Conservation (phyloP, 768 basidiomycete species). For the Pulveroboletus frians region DNA sequence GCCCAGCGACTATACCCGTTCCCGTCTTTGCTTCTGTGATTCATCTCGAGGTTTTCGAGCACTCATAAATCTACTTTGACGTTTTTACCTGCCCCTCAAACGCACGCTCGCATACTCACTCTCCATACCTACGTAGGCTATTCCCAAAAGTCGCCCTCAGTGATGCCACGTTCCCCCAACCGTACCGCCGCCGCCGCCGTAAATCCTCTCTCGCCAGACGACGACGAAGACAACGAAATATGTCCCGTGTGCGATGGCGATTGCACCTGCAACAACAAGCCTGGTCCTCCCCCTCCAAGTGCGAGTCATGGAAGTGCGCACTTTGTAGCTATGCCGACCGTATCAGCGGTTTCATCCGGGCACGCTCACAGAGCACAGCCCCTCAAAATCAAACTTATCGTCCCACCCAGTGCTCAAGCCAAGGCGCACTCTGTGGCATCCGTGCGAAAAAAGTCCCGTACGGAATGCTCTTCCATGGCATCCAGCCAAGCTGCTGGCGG, state of each 20-base stretch:
- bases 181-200: slow-evolving; percentile 54
- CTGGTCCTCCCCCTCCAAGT: slow-evolving; percentile 30
- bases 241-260: slow-evolving; percentile 89
- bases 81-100: slow-evolving; percentile 19
- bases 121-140: slow-evolving; percentile 27
- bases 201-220: slow-evolving; percentile 37
- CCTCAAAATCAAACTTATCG: slow-evolving; percentile 71
- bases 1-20: slow-evolving; percentile 2
- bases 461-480: slow-evolving; percentile 26
- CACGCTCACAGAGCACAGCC: slow-evolving; percentile 27
- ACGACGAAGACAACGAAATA: slow-evolving; percentile 82
- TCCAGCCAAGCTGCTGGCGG: slow-evolving; percentile 36
- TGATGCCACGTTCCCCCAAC: slow-evolving; percentile 66
- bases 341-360: slow-evolving; percentile 33
- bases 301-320: slow-evolving; percentile 32
- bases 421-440: slow-evolving; percentile 32
- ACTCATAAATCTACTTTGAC: slow-evolving; percentile 25
- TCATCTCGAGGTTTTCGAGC: slow-evolving; percentile 9
- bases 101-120: slow-evolving; percentile 25
- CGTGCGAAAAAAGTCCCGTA: slow-evolving; percentile 27
- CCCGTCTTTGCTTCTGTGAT: slow-evolving; percentile 22
- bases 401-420: slow-evolving; percentile 52
- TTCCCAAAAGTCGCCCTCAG: slow-evolving; percentile 49
- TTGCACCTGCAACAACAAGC: slow-evolving; percentile 67
- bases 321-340: slow-evolving; percentile 35